Percentiles rank a stretch among this genome's conserved stretches.
Evolutionary conservation across 78 protist genomes (phyloP).

Genomic region (Pigoraptor vietnamica): DNA sequence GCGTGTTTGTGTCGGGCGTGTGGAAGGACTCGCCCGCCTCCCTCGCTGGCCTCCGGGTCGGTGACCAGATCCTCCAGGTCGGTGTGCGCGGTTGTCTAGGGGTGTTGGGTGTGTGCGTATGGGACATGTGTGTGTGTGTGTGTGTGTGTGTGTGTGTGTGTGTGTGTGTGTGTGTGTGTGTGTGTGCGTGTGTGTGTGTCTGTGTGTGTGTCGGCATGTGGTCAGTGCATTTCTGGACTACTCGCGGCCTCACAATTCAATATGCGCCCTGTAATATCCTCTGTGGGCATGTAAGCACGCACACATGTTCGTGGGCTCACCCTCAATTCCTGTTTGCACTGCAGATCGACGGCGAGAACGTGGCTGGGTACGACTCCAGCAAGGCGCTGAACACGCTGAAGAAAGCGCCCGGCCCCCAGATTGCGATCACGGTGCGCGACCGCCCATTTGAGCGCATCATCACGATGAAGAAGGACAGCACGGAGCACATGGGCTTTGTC

Average conservation of each 20-base stretch:
- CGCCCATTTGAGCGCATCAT: constrained; percentile 17
- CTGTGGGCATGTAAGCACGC: too few species aligned
- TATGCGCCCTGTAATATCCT: too few species aligned
- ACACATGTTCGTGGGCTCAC: too few species aligned
- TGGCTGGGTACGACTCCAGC: neutral
- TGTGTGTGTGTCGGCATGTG: too few species aligned
- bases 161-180: too few species aligned
- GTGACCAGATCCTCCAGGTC: constrained; percentile 22
- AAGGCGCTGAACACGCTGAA: neutral
- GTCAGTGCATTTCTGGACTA: too few species aligned
- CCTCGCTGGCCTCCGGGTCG: constrained; percentile 18
- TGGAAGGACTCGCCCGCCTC: constrained; percentile 1
- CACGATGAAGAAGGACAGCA: constrained; percentile 5
- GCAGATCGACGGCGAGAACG: constrained; percentile 10
- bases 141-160: too few species aligned
- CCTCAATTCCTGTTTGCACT: neutral
- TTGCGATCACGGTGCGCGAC: neutral
- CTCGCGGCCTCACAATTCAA: too few species aligned
- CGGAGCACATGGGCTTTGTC: neutral
- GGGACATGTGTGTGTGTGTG: too few species aligned
- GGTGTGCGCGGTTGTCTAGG: neutral
- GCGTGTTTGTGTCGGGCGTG: constrained; percentile 14
- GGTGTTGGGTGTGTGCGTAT: neutral
- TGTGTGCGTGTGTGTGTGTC: too few species aligned
- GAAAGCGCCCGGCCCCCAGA: neutral